Evolutionary conservation across 2,329 filamentous ascomycete genomes (phyloP), one percentile per base, ranked within the genome.

Genomic region (Xylaria arbuscula): DNA sequence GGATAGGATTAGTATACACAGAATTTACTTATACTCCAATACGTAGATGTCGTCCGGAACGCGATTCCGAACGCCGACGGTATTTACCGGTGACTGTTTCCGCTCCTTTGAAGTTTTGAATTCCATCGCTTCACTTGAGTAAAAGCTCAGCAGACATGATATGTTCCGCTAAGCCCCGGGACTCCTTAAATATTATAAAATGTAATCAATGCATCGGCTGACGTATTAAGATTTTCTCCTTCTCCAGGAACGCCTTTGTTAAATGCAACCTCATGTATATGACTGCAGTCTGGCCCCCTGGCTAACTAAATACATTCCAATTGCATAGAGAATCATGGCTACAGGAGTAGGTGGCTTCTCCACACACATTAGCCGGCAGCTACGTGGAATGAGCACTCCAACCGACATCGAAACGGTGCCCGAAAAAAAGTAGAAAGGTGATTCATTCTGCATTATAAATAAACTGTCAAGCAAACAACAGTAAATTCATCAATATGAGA

Each of bases 361-460:
- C 36, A 62, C 50, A 19, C 17, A 62, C 28, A 57, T 62, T 66
- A 66, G 36, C 58, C 64, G 64, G 19, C 36, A 36, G 34, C 58
- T 62, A 10, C 62, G 55, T 28, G 9, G 19, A 4, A 24, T 10
- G 13, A 42, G 24, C 13, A 10, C 2, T 32, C 42, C 38, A 42
- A 17, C 6, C 22, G 5, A 38, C 17, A 8, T 15, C 19, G 7
- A 15, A 17, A 28, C 1, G 4, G 36, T 13, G 10, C 4, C 19
- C 6, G n/a, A 48, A 60, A 48, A 28, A 34, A 47, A 47, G 2
- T 13, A 36, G 11, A 19, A 9, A 13, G 11, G 13, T n/a, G 47
- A 15, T 15, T 13, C 36, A 9, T n/a, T 36, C 9, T 19, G 19
- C 10, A 8, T 11, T 19, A 38, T 45, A 13, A 7, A 54, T 8